phyloP scores from a whole-genome alignment of 805 yeast species.

The Ogataea nitratoaversa region DNA sequence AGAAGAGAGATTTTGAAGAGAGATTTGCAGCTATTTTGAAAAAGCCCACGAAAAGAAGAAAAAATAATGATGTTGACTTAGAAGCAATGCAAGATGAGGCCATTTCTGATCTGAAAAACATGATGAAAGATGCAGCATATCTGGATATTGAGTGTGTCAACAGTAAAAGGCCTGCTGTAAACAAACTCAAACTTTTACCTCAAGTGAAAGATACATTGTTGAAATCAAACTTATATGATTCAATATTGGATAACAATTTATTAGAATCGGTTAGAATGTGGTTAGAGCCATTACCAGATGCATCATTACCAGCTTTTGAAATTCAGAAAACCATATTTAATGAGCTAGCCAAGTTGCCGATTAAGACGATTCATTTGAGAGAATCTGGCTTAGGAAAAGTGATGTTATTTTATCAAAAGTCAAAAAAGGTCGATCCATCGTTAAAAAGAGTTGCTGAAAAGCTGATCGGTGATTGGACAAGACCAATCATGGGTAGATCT shows the following conservation, averaged over 20 bases:
- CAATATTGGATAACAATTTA: constrained; percentile 88
- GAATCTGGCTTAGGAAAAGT: constrained; percentile 95
- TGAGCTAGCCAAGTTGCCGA: constrained; percentile 75
- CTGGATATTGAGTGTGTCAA: constrained; percentile 56
- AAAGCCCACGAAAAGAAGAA: constrained; percentile 53
- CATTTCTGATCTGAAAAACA: constrained; percentile 74
- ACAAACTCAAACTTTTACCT: constrained; percentile 74
- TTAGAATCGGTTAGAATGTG: constrained; percentile 92
- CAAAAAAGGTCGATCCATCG: constrained; percentile 81
- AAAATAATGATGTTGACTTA: constrained; percentile 85
- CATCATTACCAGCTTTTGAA: constrained; percentile 94
- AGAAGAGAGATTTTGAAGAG: constrained; percentile 76
- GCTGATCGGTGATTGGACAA: constrained; percentile 94
- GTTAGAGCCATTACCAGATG: constrained; percentile 98
- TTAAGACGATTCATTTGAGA: constrained; percentile 90
- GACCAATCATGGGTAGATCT: constrained; percentile 94
- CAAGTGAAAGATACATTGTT: constrained; percentile 73
- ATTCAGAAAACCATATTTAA: constrained; percentile 83
- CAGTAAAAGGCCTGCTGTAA: constrained; percentile 65
- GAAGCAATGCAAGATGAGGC: constrained; percentile 94
- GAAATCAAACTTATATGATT: constrained; percentile 83
- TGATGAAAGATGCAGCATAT: constrained; percentile 86
- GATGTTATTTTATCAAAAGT: constrained; percentile 85
- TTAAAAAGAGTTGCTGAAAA: constrained; percentile 87
- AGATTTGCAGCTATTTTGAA: constrained; percentile 75